Evolutionary conservation across 805 yeast species (phyloP).

Genomic region (Kodamaea neixiangensis): DNA sequence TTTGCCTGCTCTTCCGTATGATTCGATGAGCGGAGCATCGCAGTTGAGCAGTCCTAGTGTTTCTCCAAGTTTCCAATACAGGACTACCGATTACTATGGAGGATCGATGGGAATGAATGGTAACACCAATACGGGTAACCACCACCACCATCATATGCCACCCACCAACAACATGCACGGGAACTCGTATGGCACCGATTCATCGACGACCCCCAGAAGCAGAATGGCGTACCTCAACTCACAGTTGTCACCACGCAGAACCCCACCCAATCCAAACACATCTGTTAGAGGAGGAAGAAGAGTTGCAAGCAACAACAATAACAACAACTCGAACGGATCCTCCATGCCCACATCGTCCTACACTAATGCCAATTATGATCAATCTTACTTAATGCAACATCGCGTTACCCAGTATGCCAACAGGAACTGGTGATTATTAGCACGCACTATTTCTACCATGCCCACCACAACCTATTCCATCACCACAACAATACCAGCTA

Average conservation of each 20-base stretch:
- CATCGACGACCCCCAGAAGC: constrained; percentile 15
- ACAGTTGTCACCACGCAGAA: constrained; percentile 17
- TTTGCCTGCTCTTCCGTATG: constrained; percentile 28
- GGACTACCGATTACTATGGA: constrained; percentile 12
- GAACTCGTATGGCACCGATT: constrained; percentile 1
- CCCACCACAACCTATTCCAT: no score
- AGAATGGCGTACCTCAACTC: constrained; percentile 17
- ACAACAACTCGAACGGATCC: constrained; percentile 8
- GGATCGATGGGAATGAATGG: constrained; percentile 1
- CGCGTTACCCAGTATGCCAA: constrained; percentile 15
- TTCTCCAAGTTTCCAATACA: constrained; percentile 13
- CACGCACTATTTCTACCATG: neutral
- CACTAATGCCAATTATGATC: constrained; percentile 10
- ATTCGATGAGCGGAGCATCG: constrained; percentile 5
- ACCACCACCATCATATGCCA: constrained; percentile 5
- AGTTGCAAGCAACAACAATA: constrained; percentile 8
- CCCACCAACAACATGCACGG: constrained; percentile 2
- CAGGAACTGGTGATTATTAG: constrained; percentile 15
- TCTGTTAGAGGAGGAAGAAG: constrained; percentile 10
- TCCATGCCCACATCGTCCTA: constrained; percentile 4
- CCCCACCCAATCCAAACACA: constrained; percentile 12
- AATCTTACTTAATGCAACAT: constrained; percentile 15
- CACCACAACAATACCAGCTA: no score
- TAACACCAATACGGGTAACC: constrained; percentile 5
- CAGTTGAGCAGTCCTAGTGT: constrained; percentile 11